These are phyloP conservation scores for Dittrichia graveolens DNA, from an alignment of 129 eudicot genomes.

Conservation along the genomic window DNA sequence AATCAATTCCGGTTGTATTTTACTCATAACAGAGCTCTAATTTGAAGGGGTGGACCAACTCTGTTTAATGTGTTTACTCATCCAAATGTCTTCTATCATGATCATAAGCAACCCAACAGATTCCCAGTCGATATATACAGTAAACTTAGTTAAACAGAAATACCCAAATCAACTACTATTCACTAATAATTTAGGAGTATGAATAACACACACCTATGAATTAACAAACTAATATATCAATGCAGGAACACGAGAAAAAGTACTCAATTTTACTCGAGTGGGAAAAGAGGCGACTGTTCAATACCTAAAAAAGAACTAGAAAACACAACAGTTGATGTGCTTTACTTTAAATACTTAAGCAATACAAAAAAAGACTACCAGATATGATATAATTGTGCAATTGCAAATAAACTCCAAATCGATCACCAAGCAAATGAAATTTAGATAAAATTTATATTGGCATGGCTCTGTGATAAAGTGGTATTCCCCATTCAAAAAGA, in stretches of 20 bases:
- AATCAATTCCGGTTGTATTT: not conserved
- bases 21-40: not conserved
- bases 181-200: not conserved
- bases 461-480: no score
- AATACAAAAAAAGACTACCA: no score
- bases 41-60: not conserved
- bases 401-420: no score
- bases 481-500: no score
- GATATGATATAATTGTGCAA: no score
- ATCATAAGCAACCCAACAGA: not conserved
- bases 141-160: not conserved
- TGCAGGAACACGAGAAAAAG: slow-evolving; percentile 8
- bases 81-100: not conserved
- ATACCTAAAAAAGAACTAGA: not conserved
- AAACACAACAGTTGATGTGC: not conserved
- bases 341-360: no score
- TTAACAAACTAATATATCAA: not conserved
- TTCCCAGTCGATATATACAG: not conserved
- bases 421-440: no score
- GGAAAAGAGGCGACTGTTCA: not conserved
- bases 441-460: no score
- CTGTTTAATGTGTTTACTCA: not conserved
- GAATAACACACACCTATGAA: not conserved
- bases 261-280: not conserved
- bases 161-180: not conserved